Evolutionary conservation across 1,139 yeast genomes (phyloP).

Genomic region (Taphrina populina): DNA sequence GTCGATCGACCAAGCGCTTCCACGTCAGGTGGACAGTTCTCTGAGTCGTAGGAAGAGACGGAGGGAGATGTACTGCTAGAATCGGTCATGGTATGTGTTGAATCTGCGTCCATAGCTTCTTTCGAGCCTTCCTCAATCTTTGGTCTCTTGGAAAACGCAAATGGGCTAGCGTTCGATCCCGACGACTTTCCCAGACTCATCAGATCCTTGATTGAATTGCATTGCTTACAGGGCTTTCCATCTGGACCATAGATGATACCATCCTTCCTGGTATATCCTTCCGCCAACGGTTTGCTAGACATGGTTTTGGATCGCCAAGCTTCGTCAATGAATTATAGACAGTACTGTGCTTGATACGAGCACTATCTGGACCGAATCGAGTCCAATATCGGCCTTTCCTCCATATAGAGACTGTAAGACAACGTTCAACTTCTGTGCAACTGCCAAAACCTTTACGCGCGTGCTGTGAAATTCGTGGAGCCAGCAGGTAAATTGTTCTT

Average conservation of each 20-base stretch:
- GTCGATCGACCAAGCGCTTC: slow-evolving; percentile 76
- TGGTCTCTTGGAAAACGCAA: slow-evolving; percentile 27
- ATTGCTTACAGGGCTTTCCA: slow-evolving; percentile 31
- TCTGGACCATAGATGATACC: slow-evolving; percentile 33
- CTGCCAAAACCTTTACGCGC: too few species aligned
- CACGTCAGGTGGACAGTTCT: slow-evolving; percentile 84
- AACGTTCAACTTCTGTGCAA: too few species aligned
- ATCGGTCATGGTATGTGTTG: background rate
- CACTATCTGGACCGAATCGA: too few species aligned
- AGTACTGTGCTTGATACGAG: too few species aligned
- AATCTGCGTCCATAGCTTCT: background rate
- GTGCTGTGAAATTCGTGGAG: too few species aligned
- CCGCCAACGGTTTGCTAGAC: slow-evolving; percentile 12
- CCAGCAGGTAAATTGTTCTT: too few species aligned
- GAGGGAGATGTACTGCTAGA: background rate
- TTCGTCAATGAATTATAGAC: too few species aligned
- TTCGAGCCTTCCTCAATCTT: background rate
- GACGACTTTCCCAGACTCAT: slow-evolving; percentile 20
- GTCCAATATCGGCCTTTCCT: too few species aligned
- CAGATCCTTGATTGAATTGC: slow-evolving; percentile 22
- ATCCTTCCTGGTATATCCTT: slow-evolving; percentile 23
- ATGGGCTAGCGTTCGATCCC: slow-evolving; percentile 17
- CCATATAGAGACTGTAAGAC: too few species aligned
- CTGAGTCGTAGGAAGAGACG: slow-evolving; percentile 42
- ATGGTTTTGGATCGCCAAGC: too few species aligned